Evolutionary conservation across 139 green algal genomes (phyloP).

Genomic region (Eudorina sp.): DNA sequence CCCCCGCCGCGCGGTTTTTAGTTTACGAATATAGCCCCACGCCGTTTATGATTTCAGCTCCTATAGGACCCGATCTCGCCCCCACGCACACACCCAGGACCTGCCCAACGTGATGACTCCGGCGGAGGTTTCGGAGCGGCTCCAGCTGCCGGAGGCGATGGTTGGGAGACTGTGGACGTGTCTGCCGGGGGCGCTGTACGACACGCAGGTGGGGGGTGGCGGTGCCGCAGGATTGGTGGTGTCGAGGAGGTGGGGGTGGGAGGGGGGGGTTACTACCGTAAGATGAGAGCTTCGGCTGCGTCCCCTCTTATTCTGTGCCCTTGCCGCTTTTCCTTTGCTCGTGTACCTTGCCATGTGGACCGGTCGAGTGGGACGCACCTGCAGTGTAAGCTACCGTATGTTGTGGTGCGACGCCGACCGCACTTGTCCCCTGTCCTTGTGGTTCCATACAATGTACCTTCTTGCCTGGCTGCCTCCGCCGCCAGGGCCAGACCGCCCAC

Average conservation of each 20-base stretch:
- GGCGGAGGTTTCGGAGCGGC: neutral
- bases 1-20: too few relatives aligned
- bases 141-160: slow-evolving; percentile 7
- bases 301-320: neutral
- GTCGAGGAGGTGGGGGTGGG: neutral
- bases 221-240: slow-evolving; percentile 67
- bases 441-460: too few relatives aligned
- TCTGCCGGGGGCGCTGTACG: slow-evolving; percentile 62
- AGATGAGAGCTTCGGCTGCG: neutral
- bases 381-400: too few relatives aligned
- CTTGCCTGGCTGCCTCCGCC: neutral
- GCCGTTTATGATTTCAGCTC: neutral
- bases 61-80: neutral
- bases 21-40: too few relatives aligned
- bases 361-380: too few relatives aligned
- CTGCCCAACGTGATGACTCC: slow-evolving; percentile 4
- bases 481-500: neutral
- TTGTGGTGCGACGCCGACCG: too few relatives aligned
- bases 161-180: neutral
- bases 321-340: neutral
- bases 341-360: too few relatives aligned
- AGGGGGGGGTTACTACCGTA: too few relatives aligned
- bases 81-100: neutral
- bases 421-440: too few relatives aligned
- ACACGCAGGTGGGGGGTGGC: slow-evolving; percentile 96